Conservation (phyloP, 257 asterid species). For the Marsdenia floribunda region DNA sequence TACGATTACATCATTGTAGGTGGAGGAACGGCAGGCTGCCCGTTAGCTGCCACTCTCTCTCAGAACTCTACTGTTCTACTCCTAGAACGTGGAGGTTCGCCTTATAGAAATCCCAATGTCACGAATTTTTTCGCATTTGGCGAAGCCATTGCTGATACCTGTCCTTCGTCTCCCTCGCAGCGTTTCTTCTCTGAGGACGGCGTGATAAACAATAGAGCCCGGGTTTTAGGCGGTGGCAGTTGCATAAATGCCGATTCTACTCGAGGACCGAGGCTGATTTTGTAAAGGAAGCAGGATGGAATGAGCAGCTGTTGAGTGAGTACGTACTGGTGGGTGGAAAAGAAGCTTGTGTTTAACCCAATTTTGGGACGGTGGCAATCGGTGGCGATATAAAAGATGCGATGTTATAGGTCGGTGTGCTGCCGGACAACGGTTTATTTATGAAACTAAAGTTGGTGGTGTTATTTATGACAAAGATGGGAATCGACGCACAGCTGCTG, state of each 20-base stretch:
- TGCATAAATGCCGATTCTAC: conserved; percentile 1
- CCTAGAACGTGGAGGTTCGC: conserved; percentile 64
- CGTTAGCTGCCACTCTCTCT: conserved; percentile 60
- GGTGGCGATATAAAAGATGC: conserved; percentile 1
- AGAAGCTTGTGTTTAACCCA: conserved; percentile 7
- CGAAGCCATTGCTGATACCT: conserved; percentile 33
- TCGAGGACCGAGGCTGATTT: neutral
- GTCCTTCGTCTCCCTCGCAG: conserved; percentile 44
- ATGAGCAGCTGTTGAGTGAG: neutral
- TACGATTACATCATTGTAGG: conserved; percentile 63
- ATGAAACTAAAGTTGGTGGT: conserved; percentile 10
- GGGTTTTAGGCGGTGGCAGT: conserved; percentile 5
- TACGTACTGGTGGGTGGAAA: conserved; percentile 12
- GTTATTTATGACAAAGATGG: conserved; percentile 8
- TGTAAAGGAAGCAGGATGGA: neutral
- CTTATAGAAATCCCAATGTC: conserved; percentile 47
- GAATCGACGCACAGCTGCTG: conserved; percentile 70
- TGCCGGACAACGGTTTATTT: conserved; percentile 5
- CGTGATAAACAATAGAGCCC: conserved; percentile 6
- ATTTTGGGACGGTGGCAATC: conserved; percentile 11
- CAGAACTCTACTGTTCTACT: conserved; percentile 40
- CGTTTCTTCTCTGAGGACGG: conserved; percentile 44
- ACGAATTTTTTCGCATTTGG: conserved; percentile 39
- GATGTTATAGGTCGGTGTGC: conserved; percentile 5
- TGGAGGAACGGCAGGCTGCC: conserved; percentile 74